Percentiles rank a stretch among this genome's conserved stretches.
Evolutionary conservation across 257 asterid genomes (phyloP).

Genomic region (Agastache rugosa): DNA sequence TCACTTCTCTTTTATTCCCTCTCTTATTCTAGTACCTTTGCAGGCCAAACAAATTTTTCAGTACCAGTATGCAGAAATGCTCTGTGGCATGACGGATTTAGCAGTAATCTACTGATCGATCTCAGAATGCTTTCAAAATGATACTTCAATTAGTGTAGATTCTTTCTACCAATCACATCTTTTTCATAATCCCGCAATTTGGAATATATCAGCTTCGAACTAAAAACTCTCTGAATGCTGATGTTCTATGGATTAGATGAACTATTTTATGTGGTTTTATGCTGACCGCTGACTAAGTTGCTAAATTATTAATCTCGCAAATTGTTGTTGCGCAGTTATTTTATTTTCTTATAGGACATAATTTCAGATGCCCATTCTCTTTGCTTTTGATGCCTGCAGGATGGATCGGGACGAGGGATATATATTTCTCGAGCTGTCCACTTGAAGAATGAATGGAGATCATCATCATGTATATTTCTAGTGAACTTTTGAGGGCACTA

Average conservation of each 20-base stretch:
- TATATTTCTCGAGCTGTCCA: neutral
- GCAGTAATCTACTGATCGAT: neutral
- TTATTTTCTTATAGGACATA: too few species aligned
- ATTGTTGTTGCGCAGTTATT: too few species aligned
- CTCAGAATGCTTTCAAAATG: neutral
- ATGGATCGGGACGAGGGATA: neutral
- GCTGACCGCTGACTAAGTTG: neutral
- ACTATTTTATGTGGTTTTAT: neutral
- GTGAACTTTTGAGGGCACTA: neutral
- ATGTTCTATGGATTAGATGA: neutral
- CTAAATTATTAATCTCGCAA: neutral
- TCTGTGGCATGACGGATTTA: neutral
- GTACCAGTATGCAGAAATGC: neutral
- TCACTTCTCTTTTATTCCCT: neutral
- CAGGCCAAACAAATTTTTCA: neutral
- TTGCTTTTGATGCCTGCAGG: neutral
- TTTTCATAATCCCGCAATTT: neutral
- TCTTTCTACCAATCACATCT: neutral
- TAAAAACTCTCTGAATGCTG: neutral
- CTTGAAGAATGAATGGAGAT: constrained; percentile 6
- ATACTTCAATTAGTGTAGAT: neutral
- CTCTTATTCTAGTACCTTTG: neutral
- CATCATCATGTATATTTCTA: neutral
- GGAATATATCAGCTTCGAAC: neutral
- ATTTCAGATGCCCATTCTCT: neutral